These are phyloP conservation scores for Diplodia seriata DNA, from an alignment of 2,329 filamentous ascomycete genomes.

Conservation along the genomic window DNA sequence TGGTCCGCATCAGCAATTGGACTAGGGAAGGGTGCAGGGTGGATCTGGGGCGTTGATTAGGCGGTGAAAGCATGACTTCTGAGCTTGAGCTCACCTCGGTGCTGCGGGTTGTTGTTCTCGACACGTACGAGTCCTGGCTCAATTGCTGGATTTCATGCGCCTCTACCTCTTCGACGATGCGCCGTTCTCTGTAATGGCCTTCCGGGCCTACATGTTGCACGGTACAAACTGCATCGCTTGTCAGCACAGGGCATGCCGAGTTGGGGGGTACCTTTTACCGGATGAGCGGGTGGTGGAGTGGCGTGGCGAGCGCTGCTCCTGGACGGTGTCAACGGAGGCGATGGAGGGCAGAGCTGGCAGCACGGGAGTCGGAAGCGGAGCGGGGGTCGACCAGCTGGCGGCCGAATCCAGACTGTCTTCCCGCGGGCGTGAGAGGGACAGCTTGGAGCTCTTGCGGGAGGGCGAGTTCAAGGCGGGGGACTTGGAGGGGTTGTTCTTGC, in stretches of 20 bases:
- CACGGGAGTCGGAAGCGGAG: conserved; percentile 37
- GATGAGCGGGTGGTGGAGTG: conserved; percentile 1
- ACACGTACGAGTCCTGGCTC: conserved; percentile 40
- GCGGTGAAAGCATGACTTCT: not conserved
- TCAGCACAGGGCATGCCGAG: not conserved
- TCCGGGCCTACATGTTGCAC: conserved; percentile 1
- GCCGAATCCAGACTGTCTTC: conserved; percentile 1
- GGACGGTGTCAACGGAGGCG: conserved; percentile 39
- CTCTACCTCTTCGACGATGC: conserved; percentile 33
- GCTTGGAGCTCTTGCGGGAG: conserved; percentile 21
- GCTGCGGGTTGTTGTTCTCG: conserved; percentile 39
- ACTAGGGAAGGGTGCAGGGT: not conserved
- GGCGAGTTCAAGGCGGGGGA: not conserved
- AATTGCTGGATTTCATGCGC: conserved; percentile 39
- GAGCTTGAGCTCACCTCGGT: conserved; percentile 36
- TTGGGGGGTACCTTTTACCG: not conserved
- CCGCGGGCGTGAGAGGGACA: not conserved
- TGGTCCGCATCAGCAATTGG: conserved; percentile 17
- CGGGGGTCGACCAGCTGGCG: conserved; percentile 1
- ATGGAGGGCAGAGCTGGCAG: conserved; percentile 43
- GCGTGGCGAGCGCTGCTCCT: conserved; percentile 4
- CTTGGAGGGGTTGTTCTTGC: conserved; percentile 17
- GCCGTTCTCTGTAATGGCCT: not conserved
- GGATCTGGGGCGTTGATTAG: conserved; percentile 1
- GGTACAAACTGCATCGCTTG: not conserved